A percentile compares a stretch with the other conserved stretches of the same genome.
Conservation (phyloP, 208 protist genomes). For the Naegleria gruberi region DNA sequence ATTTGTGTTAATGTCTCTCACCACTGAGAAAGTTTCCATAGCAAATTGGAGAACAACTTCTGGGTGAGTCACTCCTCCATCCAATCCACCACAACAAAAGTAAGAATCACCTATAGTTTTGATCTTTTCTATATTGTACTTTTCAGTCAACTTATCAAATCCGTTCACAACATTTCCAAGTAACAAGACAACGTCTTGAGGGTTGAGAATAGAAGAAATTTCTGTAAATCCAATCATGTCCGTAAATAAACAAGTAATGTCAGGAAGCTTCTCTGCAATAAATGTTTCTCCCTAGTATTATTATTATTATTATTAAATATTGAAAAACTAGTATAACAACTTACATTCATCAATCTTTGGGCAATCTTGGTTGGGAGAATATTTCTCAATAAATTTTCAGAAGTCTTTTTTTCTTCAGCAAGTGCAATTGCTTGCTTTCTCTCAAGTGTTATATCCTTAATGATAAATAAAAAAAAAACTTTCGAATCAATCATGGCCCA, state of each 20-base stretch:
- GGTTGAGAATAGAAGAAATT: neutral
- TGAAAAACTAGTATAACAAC: too few species aligned
- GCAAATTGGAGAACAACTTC: too few species aligned
- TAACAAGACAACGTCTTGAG: neutral
- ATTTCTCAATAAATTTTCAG: conserved; percentile 24
- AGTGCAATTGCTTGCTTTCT: neutral
- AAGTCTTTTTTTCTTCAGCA: neutral
- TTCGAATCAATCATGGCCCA: neutral
- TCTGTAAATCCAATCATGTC: conserved; percentile 27
- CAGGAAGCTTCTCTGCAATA: conserved; percentile 14
- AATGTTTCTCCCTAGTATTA: conserved; percentile 2
- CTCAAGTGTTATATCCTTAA: neutral
- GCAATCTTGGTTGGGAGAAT: conserved; percentile 20
- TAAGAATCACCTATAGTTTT: conserved; percentile 15
- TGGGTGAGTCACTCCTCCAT: too few species aligned
- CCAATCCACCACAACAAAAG: too few species aligned
- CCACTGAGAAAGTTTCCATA: too few species aligned
- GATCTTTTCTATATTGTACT: conserved; percentile 19
- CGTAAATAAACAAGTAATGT: conserved; percentile 20
- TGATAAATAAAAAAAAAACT: neutral
- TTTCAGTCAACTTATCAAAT: neutral
- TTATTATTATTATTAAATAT: too few species aligned
- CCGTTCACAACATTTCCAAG: neutral
- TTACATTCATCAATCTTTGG: too few species aligned
- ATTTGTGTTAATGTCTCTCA: too few species aligned